Base-by-base conservation (phyloP, 371 early-diverging fungal species). In the Mucor irregularis region DNA sequence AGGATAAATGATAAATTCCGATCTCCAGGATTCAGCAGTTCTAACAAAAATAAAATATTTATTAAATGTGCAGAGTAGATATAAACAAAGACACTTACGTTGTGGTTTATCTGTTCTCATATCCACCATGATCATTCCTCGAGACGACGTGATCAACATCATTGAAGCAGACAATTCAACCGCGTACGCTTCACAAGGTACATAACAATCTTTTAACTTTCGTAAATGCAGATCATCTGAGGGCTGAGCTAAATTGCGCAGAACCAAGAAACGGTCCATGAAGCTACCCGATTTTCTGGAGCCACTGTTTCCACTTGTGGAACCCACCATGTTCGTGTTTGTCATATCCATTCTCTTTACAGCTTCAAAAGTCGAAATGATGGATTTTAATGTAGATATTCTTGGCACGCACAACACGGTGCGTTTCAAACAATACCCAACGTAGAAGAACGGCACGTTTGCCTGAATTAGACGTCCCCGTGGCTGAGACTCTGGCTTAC, bases 121-220 rank as follows among this genome's bases (percentile, higher is more conserved):
- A 44, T 78, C 78, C 0, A 78, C 62, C 60, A 78, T 57, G 7
- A 72, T 68, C 16, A 78, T 53, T 2, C 78, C 78, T 26, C 71
- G 70, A 6, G 74, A 71, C 43, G 71, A 62, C 17, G 78, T 78
- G 33, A 78, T 74, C 43, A 71, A 38, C 67, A 78, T 66, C 53
- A 68, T 69, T 11, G 58, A 66, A 0, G 68, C 44, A 1, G 74
- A 64, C 16, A 78, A 29, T 25, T 74, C 78, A 11, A 78, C 53
- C 4, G 70, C 68, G 62, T 68, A 74, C 2, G 73, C 74, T 47
- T 78, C 78, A 40, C 61, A 49, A 1, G 78, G 78, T 2, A 78
- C 64, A 53, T 78, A 78, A 26, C 54, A 55, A 14, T 74, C 74
- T 26, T 74, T 78, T 38, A 72, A 51, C 29, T 66, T 66, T 21